A percentile compares a stretch with the other conserved stretches of the same genome.
Evolutionary conservation across 83 land plant genomes (phyloP).

Genomic region (Thuja plicata): DNA sequence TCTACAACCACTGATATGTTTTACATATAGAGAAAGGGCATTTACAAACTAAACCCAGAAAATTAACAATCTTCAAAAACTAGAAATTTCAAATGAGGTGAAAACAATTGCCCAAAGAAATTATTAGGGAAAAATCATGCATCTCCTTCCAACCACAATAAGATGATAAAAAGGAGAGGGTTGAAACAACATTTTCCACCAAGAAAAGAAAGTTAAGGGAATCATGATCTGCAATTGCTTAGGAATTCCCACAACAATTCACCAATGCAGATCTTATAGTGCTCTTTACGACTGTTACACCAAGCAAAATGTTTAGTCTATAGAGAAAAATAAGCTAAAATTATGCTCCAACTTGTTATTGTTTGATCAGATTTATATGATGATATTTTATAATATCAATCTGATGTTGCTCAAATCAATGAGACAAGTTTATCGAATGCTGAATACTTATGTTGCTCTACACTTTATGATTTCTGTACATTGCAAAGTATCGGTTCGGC

Average conservation of each 20-base stretch:
- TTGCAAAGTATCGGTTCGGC: too few species aligned
- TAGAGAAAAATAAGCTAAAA: too few species aligned
- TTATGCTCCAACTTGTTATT: background rate
- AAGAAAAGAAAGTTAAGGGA: background rate
- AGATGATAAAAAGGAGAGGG: background rate
- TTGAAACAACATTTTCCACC: background rate
- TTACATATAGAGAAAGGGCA: background rate
- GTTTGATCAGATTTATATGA: too few species aligned
- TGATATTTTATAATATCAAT: too few species aligned
- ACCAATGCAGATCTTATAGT: background rate
- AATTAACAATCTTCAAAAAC: background rate
- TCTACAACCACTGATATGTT: background rate
- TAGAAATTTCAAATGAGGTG: background rate
- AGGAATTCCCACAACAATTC: background rate
- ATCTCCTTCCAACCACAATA: background rate
- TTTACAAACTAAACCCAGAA: background rate
- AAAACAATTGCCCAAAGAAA: background rate
- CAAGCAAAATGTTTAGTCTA: background rate
- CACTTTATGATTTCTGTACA: too few species aligned
- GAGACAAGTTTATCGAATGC: too few species aligned
- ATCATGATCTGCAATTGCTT: background rate
- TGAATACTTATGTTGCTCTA: too few species aligned
- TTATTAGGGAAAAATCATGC: background rate
- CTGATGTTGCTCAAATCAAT: too few species aligned
- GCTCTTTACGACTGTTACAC: background rate